Evolutionary conservation across 2,329 filamentous ascomycete species (phyloP).

Genomic region (Thielaviopsis populi): DNA sequence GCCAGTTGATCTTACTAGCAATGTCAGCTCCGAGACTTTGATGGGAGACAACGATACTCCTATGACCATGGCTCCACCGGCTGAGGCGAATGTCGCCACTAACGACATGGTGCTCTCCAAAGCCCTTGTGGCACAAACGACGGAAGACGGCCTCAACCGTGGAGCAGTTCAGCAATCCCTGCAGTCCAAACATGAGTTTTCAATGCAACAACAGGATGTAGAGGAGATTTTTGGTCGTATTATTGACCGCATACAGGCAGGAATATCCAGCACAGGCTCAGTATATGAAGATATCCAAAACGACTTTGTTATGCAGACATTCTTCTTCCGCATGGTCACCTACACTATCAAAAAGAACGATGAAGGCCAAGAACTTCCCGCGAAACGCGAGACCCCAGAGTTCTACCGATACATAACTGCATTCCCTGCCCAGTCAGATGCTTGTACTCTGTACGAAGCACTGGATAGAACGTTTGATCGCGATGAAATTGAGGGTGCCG

Average conservation of each 20-base stretch:
- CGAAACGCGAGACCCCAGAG: conserved; percentile 18
- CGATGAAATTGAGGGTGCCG: conserved; percentile 54
- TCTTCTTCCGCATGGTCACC: conserved; percentile 47
- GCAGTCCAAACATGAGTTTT: conserved; percentile 22
- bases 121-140: not conserved
- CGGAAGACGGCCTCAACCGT: conserved; percentile 6
- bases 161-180: conserved; percentile 32
- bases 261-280: conserved; percentile 56
- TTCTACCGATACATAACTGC: conserved; percentile 51
- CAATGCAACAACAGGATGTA: conserved; percentile 64
- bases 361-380: conserved; percentile 10
- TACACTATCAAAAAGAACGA: conserved; percentile 40
- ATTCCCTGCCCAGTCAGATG: conserved; percentile 35
- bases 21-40: conserved; percentile 11
- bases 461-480: conserved; percentile 76
- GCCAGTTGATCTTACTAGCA: not conserved
- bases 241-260: conserved; percentile 77
- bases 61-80: not conserved
- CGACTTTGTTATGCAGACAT: conserved; percentile 61
- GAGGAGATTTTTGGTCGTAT: conserved; percentile 91
- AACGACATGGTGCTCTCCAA: not conserved
- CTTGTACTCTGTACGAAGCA: conserved; percentile 61
- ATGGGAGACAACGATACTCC: conserved; percentile 8
- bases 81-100: not conserved
- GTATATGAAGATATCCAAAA: conserved; percentile 57